A percentile compares a stretch with the other conserved stretches of the same genome.
These are phyloP conservation scores for Nectriaceae sp. DNA, from an alignment of 2,329 filamentous ascomycete genomes.

Conservation along the genomic window DNA sequence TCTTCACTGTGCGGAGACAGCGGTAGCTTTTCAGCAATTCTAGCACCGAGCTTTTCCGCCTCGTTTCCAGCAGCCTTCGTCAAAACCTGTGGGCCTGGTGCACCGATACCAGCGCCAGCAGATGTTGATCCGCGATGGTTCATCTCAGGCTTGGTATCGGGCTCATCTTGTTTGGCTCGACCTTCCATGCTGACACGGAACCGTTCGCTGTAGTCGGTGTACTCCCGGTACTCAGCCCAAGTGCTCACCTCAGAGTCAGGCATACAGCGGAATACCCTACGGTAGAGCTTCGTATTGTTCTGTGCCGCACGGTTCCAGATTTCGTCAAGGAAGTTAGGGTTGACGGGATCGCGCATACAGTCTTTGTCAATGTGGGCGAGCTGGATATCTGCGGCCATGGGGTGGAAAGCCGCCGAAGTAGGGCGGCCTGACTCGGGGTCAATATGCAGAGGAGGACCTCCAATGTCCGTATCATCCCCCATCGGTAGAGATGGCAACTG, in stretches of 20 bases:
- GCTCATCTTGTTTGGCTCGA: constrained; percentile 54
- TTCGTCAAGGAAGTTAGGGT: constrained; percentile 79
- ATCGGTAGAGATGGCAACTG: constrained; percentile 71
- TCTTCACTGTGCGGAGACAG: constrained; percentile 24
- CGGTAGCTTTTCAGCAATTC: constrained; percentile 29
- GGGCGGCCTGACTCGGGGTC: constrained; percentile 54
- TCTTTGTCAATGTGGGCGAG: constrained; percentile 78
- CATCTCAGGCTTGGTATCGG: constrained; percentile 45
- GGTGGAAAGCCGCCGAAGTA: constrained; percentile 47
- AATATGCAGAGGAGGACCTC: constrained; percentile 65
- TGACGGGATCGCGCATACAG: constrained; percentile 91
- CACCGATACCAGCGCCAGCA: constrained; percentile 43
- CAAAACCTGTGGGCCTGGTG: constrained; percentile 43
- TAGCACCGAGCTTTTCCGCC: constrained; percentile 37
- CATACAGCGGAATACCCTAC: constrained; percentile 94
- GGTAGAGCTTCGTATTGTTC: constrained; percentile 95
- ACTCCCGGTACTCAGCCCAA: constrained; percentile 92
- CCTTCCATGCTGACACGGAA: constrained; percentile 70
- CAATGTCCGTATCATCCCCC: constrained; percentile 79
- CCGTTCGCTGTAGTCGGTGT: constrained; percentile 71
- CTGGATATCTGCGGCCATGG: constrained; percentile 67
- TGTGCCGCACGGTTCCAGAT: constrained; percentile 85
- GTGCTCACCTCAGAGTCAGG: constrained; percentile 91
- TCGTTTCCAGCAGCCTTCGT: constrained; percentile 36
- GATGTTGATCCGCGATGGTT: constrained; percentile 33